These are phyloP conservation scores for Noccaea caerulescens DNA, from an alignment of 345 rosid genomes.

Conservation along the genomic window DNA sequence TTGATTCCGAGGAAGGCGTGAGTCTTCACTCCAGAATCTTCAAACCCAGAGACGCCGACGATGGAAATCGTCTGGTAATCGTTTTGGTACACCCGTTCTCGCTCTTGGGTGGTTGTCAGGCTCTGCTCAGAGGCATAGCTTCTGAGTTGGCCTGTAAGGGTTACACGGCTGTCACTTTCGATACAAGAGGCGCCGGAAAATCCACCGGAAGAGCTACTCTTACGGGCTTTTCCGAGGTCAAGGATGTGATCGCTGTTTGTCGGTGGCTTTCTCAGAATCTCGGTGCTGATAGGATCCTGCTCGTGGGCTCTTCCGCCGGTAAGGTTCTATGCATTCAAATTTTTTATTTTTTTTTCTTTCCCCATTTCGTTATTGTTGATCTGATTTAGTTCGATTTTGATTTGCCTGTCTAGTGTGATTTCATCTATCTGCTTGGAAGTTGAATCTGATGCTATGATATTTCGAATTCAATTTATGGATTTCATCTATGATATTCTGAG, in stretches of 20 bases:
- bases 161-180: conserved; percentile 74
- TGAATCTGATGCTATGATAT: conserved; percentile 1
- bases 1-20: conserved; percentile 59
- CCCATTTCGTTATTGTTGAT: conserved; percentile 5
- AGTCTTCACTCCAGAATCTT: conserved; percentile 63
- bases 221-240: conserved; percentile 79
- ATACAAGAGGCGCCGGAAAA: conserved; percentile 88
- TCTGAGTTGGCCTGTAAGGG: conserved; percentile 65
- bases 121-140: conserved; percentile 74
- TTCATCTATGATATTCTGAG: too few relatives aligned
- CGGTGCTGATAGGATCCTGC: conserved; percentile 61
- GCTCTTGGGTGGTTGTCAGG: conserved; percentile 82
- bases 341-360: not conserved
- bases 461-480: not conserved
- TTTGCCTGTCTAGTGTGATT: not conserved
- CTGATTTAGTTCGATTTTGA: conserved; percentile 1
- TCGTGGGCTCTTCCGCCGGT: conserved; percentile 97
- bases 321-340: conserved; percentile 4
- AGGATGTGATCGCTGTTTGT: conserved; percentile 85
- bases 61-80: conserved; percentile 46
- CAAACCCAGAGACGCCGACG: conserved; percentile 54
- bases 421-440: not conserved
- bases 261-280: conserved; percentile 65
- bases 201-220: conserved; percentile 88
- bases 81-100: conserved; percentile 94